Conservation (phyloP, 805 yeast genomes). For the Myxozyma sirexii region DNA sequence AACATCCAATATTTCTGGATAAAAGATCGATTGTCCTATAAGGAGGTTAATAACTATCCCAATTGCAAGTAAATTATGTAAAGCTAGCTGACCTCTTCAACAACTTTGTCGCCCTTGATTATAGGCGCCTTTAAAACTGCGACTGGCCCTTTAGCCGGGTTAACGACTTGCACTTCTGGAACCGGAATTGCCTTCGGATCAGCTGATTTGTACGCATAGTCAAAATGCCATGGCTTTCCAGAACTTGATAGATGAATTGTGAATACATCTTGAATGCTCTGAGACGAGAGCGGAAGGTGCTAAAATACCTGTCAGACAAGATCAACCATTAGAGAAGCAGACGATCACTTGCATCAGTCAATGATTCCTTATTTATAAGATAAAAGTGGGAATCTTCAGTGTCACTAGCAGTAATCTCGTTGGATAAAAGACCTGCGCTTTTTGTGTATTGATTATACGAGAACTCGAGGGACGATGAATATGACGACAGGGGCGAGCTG, state of each 20-base stretch:
- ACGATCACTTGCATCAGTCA: conserved; percentile 14
- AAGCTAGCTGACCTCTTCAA: conserved; percentile 2
- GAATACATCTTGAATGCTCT: conserved; percentile 3
- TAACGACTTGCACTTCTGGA: neutral
- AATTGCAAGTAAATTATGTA: neutral
- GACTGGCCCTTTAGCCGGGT: conserved; percentile 12
- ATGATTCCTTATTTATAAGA: conserved; percentile 10
- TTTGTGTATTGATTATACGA: neutral
- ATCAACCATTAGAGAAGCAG: too few species aligned
- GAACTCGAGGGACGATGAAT: conserved; percentile 1
- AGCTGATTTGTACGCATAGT: conserved; percentile 9
- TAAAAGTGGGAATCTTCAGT: neutral
- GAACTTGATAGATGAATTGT: conserved; percentile 12
- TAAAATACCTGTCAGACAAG: neutral
- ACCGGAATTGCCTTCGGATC: neutral
- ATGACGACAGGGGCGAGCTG: neutral
- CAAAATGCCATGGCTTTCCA: conserved; percentile 25
- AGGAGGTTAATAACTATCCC: neutral
- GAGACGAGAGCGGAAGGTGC: conserved; percentile 12
- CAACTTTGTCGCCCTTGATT: neutral
- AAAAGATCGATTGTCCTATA: conserved; percentile 23
- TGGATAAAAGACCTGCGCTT: conserved; percentile 1
- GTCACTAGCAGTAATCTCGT: neutral
- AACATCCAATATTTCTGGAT: conserved; percentile 35
- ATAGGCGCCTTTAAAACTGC: conserved; percentile 26